Evolutionary conservation across 1,139 yeast species (phyloP).

Genomic region (Hyphopichia fennica): DNA sequence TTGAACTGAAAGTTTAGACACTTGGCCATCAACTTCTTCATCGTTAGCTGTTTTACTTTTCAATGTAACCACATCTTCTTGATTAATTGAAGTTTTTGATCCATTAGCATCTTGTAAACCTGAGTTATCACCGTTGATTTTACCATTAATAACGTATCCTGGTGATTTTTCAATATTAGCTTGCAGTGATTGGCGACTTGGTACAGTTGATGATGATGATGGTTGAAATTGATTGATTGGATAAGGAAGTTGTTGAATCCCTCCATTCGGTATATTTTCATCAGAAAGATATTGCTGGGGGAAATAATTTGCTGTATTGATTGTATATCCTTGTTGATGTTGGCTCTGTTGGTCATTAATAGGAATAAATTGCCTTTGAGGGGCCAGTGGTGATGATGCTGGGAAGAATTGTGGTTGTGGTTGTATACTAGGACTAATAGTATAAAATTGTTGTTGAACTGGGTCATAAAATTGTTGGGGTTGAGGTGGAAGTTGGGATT

Average conservation of each 20-base stretch:
- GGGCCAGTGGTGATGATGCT: conserved; percentile 13
- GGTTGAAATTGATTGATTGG: conserved; percentile 7
- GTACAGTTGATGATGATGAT: background rate
- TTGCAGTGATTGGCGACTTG: conserved; percentile 2
- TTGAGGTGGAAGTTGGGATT: conserved; percentile 22
- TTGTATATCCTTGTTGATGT: conserved; percentile 12
- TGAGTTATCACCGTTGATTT: background rate
- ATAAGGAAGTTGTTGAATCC: conserved; percentile 7
- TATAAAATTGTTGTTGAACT: conserved; percentile 46
- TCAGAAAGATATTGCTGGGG: conserved; percentile 11
- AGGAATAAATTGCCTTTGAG: background rate
- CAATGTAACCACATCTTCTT: background rate
- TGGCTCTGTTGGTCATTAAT: conserved; percentile 10
- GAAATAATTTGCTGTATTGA: conserved; percentile 18
- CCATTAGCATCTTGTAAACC: background rate
- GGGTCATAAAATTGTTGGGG: conserved; percentile 47
- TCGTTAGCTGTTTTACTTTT: background rate
- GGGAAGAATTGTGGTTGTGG: conserved; percentile 24
- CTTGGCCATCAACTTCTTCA: background rate
- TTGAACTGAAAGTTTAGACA: background rate
- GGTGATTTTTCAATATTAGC: background rate
- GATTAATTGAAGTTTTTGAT: background rate
- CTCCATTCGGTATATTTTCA: background rate
- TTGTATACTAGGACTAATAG: conserved; percentile 33
- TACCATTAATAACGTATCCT: background rate